Conservation (phyloP, 1,139 yeast genomes). For the Protomyces inundatus region DNA sequence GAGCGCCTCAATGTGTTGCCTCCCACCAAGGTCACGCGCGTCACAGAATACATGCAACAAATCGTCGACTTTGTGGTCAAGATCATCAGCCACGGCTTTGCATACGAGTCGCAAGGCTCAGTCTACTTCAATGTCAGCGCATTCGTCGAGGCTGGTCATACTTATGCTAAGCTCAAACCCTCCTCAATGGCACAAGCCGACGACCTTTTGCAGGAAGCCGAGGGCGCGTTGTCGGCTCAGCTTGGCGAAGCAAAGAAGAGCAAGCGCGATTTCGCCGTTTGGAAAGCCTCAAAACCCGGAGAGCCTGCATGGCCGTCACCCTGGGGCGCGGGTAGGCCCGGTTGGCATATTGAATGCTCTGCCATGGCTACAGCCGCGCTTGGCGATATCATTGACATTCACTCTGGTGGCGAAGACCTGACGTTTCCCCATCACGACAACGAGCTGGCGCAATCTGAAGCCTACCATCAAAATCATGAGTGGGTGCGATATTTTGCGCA, state of each 20-base stretch:
- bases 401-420: slow-evolving; percentile 93
- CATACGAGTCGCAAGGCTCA: slow-evolving; percentile 74
- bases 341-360: slow-evolving; percentile 99
- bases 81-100: slow-evolving; percentile 75
- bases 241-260: slow-evolving; percentile 51
- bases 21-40: slow-evolving; percentile 83
- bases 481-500: slow-evolving; percentile 97
- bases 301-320: slow-evolving; percentile 95
- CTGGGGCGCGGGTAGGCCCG: slow-evolving; percentile 98
- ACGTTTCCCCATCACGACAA: slow-evolving; percentile 99
- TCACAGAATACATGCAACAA: slow-evolving; percentile 94
- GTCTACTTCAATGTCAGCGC: slow-evolving; percentile 89
- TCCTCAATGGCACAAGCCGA: slow-evolving; percentile 72
- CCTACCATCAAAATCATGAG: slow-evolving; percentile 78
- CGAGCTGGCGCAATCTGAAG: slow-evolving; percentile 95
- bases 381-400: slow-evolving; percentile 84
- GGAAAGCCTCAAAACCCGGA: slow-evolving; percentile 96
- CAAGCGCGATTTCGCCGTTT: slow-evolving; percentile 84
- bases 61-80: slow-evolving; percentile 70
- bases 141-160: slow-evolving; percentile 70
- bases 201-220: slow-evolving; percentile 88
- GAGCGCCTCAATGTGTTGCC: slow-evolving; percentile 72
- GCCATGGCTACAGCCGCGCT: slow-evolving; percentile 94
- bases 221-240: slow-evolving; percentile 55
- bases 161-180: slow-evolving; percentile 92